A percentile compares a stretch with the other conserved stretches of the same genome.
phyloP scores from a whole-genome alignment of 2,329 filamentous ascomycete species.

The Tolypocladium nubicola region DNA sequence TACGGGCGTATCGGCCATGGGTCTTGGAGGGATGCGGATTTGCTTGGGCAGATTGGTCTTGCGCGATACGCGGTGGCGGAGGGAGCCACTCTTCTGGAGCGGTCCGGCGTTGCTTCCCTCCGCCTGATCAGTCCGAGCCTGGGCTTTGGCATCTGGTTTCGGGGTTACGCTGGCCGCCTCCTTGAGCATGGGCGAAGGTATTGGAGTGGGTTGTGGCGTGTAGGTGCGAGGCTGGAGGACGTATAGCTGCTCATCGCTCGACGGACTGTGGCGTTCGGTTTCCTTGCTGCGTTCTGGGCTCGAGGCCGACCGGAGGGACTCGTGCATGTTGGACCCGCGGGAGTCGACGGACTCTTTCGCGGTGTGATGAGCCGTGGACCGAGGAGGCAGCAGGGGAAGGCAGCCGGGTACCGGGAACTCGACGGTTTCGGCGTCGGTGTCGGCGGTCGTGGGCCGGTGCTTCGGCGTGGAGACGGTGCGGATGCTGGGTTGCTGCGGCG shows the following conservation, averaged over 20 bases:
- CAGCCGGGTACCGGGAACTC: conserved; percentile 14
- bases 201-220: conserved; percentile 26
- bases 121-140: background rate
- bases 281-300: background rate
- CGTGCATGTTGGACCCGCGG: background rate
- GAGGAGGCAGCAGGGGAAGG: conserved; percentile 9
- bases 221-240: conserved; percentile 49
- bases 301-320: background rate
- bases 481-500: conserved; percentile 6
- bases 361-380: background rate
- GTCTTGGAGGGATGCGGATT: conserved; percentile 39
- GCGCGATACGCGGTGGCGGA: conserved; percentile 44
- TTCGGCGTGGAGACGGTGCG: conserved; percentile 8
- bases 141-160: background rate
- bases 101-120: background rate
- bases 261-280: conserved; percentile 7
- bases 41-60: conserved; percentile 40
- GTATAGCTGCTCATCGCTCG: conserved; percentile 30
- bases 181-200: background rate
- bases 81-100: conserved; percentile 29
- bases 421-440: conserved; percentile 7
- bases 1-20: conserved; percentile 9
- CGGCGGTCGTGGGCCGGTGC: conserved; percentile 2
- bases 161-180: background rate
- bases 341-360: background rate